phyloP scores from a whole-genome alignment of 495 filamentous ascomycete genomes.

The Penicilliopsis zonata region DNA sequence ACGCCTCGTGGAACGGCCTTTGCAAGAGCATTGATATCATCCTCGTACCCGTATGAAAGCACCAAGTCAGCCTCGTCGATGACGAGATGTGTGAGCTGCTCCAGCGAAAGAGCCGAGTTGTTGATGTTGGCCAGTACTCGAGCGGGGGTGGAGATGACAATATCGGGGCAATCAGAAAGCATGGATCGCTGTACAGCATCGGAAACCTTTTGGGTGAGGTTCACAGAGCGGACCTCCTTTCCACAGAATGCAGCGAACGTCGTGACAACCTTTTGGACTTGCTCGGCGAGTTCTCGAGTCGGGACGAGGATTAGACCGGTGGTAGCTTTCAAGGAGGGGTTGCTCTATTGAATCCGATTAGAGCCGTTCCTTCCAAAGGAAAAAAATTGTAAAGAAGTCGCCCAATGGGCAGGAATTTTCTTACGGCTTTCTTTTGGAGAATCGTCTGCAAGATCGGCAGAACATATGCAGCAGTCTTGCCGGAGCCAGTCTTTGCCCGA shows the following conservation, averaged over 20 bases:
- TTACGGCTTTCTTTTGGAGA: slow-evolving; percentile 60
- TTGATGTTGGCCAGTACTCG: slow-evolving; percentile 61
- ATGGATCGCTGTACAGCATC: slow-evolving; percentile 74
- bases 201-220: slow-evolving; percentile 78
- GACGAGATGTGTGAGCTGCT: slow-evolving; percentile 64
- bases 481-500: slow-evolving; percentile 83
- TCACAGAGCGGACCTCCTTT: slow-evolving; percentile 68
- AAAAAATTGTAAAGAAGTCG: neutral
- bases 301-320: slow-evolving; percentile 82
- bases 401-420: slow-evolving; percentile 10
- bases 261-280: slow-evolving; percentile 65
- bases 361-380: neutral
- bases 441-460: slow-evolving; percentile 76
- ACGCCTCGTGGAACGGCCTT: slow-evolving; percentile 69
- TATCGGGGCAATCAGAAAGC: slow-evolving; percentile 76
- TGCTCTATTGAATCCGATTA: slow-evolving; percentile 11
- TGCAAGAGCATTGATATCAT: slow-evolving; percentile 69
- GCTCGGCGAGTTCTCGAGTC: slow-evolving; percentile 84
- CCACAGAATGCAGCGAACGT: slow-evolving; percentile 69
- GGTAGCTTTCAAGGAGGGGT: slow-evolving; percentile 32
- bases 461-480: slow-evolving; percentile 97
- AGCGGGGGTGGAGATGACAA: slow-evolving; percentile 81
- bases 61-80: slow-evolving; percentile 94
- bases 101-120: slow-evolving; percentile 52
- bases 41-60: slow-evolving; percentile 88